A percentile compares a stretch with the other conserved stretches of the same genome.
Evolutionary conservation across 2,329 filamentous ascomycete genomes (phyloP).

Genomic region (Colletotrichum sojae): DNA sequence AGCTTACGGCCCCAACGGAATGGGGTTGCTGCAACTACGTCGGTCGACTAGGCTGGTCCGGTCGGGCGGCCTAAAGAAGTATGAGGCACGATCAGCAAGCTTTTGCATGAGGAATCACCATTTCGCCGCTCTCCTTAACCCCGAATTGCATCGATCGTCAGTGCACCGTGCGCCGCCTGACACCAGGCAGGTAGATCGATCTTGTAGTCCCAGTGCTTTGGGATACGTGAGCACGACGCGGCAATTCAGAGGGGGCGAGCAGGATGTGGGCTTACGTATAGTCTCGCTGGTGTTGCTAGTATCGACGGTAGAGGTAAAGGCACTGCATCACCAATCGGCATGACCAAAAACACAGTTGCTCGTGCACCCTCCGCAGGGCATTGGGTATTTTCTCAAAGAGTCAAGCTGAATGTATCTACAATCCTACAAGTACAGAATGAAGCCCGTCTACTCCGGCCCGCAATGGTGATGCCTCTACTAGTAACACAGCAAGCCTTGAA

Average conservation of each 20-base stretch:
- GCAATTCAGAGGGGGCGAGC: too few species aligned
- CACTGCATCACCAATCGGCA: too few species aligned
- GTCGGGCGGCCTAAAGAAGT: neutral
- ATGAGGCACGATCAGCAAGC: conserved; percentile 4
- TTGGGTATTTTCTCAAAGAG: conserved; percentile 8
- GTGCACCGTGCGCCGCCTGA: neutral
- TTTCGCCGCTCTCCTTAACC: neutral
- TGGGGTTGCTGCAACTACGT: too few species aligned
- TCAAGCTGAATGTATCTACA: conserved; percentile 37
- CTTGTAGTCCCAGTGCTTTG: too few species aligned
- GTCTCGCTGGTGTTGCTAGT: too few species aligned
- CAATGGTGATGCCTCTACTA: conserved; percentile 35
- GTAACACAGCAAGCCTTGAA: conserved; percentile 32
- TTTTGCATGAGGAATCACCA: neutral
- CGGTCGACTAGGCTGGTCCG: too few species aligned
- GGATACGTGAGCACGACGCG: too few species aligned
- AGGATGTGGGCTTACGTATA: too few species aligned
- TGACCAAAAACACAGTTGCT: neutral
- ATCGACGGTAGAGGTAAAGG: too few species aligned
- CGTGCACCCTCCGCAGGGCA: conserved; percentile 1
- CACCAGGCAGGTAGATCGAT: too few species aligned
- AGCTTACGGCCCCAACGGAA: too few species aligned
- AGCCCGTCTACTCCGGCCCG: conserved; percentile 36
- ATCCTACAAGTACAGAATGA: conserved; percentile 38
- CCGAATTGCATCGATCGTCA: neutral